These are phyloP conservation scores for Botryosphaeria agaves DNA, from an alignment of 2,329 filamentous ascomycete species.

Conservation along the genomic window DNA sequence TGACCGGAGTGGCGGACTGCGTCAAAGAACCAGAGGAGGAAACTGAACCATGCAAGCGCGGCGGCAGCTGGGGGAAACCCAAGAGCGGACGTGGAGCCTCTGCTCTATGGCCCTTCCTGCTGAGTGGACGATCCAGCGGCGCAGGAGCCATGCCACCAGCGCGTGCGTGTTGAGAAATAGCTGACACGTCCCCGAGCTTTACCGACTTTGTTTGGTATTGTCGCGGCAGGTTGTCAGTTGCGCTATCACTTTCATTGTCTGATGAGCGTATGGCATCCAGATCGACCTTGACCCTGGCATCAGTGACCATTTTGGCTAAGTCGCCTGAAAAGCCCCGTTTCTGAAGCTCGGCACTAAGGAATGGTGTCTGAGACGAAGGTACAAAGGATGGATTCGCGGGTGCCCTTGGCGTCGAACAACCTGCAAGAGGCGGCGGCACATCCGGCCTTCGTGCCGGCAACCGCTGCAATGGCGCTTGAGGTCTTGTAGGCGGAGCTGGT, in stretches of 20 bases:
- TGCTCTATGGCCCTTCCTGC: conserved; percentile 11
- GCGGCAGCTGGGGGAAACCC: too few species aligned
- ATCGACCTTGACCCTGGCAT: conserved; percentile 15
- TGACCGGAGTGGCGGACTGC: too few species aligned
- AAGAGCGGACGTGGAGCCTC: too few species aligned
- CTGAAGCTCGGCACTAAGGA: conserved; percentile 20
- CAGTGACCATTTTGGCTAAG: conserved; percentile 11
- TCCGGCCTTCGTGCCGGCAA: too few species aligned
- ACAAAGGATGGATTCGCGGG: conserved; percentile 11
- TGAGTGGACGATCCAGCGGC: conserved; percentile 7
- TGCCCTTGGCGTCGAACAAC: too few species aligned
- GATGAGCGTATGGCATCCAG: conserved; percentile 9
- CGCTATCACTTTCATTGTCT: conserved; percentile 2
- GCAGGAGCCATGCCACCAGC: conserved; percentile 1
- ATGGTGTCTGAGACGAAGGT: conserved; percentile 22
- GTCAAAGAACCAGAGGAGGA: too few species aligned
- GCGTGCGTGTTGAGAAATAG: too few species aligned
- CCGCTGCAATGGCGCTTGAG: background rate
- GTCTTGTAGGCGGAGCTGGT: conserved; percentile 1
- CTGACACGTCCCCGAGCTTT: too few species aligned
- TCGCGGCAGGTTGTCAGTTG: too few species aligned
- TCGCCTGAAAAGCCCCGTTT: conserved; percentile 25
- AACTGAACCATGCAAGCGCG: conserved; percentile 10
- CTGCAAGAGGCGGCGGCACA: too few species aligned
- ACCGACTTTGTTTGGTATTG: too few species aligned